A percentile compares a stretch with the other conserved stretches of the same genome.
phyloP scores from a whole-genome alignment of 805 yeast species.

The Candida alai region DNA sequence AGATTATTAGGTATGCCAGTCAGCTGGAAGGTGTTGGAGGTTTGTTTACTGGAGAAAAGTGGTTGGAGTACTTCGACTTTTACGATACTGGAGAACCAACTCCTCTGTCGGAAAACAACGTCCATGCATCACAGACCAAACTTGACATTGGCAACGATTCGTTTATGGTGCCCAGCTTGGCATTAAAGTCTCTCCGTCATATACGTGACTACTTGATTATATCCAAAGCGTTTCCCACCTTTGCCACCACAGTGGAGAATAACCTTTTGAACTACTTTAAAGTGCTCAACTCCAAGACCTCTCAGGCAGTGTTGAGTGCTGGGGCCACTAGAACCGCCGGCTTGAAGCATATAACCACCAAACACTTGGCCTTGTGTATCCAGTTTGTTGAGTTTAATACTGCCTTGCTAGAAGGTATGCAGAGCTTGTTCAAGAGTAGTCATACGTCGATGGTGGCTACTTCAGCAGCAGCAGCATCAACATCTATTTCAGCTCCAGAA shows the following conservation, averaged over 20 bases:
- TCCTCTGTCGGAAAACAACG: not conserved
- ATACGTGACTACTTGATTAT: constrained; percentile 55
- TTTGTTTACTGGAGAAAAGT: constrained; percentile 23
- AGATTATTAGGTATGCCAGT: constrained; percentile 22
- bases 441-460: too few species aligned
- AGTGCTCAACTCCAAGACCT: constrained; percentile 49
- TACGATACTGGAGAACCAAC: constrained; percentile 7
- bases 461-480: too few species aligned
- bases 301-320: constrained; percentile 64
- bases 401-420: constrained; percentile 35
- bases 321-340: constrained; percentile 77
- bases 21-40: constrained; percentile 19
- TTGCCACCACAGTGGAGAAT: constrained; percentile 36
- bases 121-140: not conserved
- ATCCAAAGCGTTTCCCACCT: constrained; percentile 51
- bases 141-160: constrained; percentile 16
- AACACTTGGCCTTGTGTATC: constrained; percentile 63
- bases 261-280: constrained; percentile 41
- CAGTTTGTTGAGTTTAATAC: constrained; percentile 52
- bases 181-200: constrained; percentile 17
- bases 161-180: constrained; percentile 29
- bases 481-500: constrained; percentile 16
- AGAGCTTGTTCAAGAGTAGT: not conserved
- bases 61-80: constrained; percentile 26
- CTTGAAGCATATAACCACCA: constrained; percentile 67